phyloP scores from a whole-genome alignment of 2,329 filamentous ascomycete species.

The Nigrospora sphaerica region DNA sequence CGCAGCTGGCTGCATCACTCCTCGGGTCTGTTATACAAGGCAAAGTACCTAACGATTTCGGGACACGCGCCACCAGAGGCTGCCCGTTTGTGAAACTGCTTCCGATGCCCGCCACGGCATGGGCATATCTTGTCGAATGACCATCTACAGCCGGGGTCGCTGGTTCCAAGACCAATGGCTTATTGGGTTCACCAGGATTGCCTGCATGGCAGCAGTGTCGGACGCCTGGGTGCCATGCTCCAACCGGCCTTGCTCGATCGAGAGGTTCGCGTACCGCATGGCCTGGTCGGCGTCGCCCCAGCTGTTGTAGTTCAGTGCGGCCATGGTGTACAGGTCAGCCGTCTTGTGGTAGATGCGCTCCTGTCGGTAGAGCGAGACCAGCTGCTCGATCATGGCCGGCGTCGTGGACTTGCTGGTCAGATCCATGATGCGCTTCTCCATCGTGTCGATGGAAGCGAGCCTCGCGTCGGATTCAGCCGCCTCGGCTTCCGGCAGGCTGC shows the following conservation, averaged over 20 bases:
- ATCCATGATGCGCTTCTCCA: conserved; percentile 18
- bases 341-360: conserved; percentile 30
- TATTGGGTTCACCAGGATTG: conserved; percentile 18
- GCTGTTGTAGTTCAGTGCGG: conserved; percentile 29
- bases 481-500: conserved; percentile 14
- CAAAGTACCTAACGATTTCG: too few relatives aligned
- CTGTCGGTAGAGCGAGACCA: conserved; percentile 24
- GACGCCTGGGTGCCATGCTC: conserved; percentile 26
- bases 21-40: too few relatives aligned
- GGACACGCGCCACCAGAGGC: too few relatives aligned
- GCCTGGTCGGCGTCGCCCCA: conserved; percentile 20
- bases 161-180: conserved; percentile 18
- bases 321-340: conserved; percentile 28
- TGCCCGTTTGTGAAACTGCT: too few relatives aligned
- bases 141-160: not conserved
- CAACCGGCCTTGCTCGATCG: conserved; percentile 23
- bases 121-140: too few relatives aligned
- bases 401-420: conserved; percentile 8
- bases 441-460: conserved; percentile 17
- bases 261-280: conserved; percentile 22
- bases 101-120: too few relatives aligned
- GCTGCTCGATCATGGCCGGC: conserved; percentile 19
- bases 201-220: conserved; percentile 24
- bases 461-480: conserved; percentile 19
- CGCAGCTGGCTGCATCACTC: too few relatives aligned